phyloP scores from a whole-genome alignment of 805 yeast species.

The Candida rishiriensis region DNA sequence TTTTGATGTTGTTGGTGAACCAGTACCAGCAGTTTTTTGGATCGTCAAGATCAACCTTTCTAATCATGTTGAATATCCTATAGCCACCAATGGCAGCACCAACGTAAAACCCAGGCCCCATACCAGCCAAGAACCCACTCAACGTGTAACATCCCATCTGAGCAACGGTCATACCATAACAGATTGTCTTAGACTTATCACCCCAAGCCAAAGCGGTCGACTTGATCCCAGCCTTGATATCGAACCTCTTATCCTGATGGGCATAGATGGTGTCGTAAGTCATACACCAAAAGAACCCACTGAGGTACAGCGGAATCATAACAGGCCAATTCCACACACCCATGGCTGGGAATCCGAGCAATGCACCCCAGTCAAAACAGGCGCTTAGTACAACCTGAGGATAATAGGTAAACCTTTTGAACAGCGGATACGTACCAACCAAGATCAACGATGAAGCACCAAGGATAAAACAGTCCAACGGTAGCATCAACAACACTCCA shows the following conservation, averaged over 20 bases:
- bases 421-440: constrained; percentile 84
- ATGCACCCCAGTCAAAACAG: constrained; percentile 92
- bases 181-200: constrained; percentile 62
- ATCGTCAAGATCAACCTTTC: constrained; percentile 68
- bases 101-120: constrained; percentile 81
- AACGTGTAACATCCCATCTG: constrained; percentile 61
- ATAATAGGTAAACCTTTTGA: constrained; percentile 91
- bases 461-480: constrained; percentile 72
- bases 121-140: constrained; percentile 71
- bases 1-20: constrained; percentile 70
- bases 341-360: constrained; percentile 94
- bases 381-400: constrained; percentile 82
- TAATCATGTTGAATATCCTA: constrained; percentile 65
- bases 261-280: constrained; percentile 95
- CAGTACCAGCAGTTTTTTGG: constrained; percentile 81
- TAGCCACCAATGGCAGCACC: constrained; percentile 66
- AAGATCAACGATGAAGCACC: constrained; percentile 79
- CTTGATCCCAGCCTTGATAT: constrained; percentile 84
- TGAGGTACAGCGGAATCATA: constrained; percentile 70
- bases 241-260: constrained; percentile 92
- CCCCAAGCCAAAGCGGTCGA: constrained; percentile 98
- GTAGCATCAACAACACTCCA: constrained; percentile 65
- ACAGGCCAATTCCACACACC: constrained; percentile 75
- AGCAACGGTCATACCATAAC: constrained; percentile 56
- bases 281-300: constrained; percentile 91